These are phyloP conservation scores for Diplodia intermedia DNA, from an alignment of 2,329 filamentous ascomycete genomes.

Conservation along the genomic window DNA sequence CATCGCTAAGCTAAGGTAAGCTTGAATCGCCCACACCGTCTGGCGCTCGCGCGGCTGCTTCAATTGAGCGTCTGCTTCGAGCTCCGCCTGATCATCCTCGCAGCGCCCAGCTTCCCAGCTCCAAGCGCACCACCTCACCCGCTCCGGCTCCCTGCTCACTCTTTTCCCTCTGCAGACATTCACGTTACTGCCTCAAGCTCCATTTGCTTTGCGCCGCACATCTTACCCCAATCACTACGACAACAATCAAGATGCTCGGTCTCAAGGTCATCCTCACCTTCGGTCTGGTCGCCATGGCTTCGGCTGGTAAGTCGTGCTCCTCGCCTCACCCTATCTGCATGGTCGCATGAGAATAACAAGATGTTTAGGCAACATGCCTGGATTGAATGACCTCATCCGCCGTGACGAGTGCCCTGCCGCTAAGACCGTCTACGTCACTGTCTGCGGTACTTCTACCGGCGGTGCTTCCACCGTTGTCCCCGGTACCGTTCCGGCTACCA, in stretches of 20 bases:
- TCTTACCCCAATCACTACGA: conserved; percentile 19
- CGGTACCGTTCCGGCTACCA: conserved; percentile 3
- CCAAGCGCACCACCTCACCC: conserved; percentile 9
- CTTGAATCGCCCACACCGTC: background rate
- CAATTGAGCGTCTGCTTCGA: conserved; percentile 10
- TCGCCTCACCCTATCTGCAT: background rate
- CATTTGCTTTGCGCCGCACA: conserved; percentile 21
- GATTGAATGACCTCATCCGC: conserved; percentile 23
- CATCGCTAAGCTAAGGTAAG: conserved; percentile 27
- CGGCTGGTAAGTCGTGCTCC: conserved; percentile 15
- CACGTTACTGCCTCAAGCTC: background rate
- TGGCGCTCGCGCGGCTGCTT: background rate
- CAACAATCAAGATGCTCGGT: conserved; percentile 28
- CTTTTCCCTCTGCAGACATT: conserved; percentile 14
- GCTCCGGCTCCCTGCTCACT: conserved; percentile 14
- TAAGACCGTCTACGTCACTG: conserved; percentile 20
- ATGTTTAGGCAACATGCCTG: conserved; percentile 18
- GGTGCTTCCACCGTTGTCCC: conserved; percentile 1
- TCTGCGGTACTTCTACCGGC: conserved; percentile 1
- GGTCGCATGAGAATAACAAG: conserved; percentile 4
- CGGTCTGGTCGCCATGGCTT: conserved; percentile 22
- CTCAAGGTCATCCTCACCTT: conserved; percentile 16
- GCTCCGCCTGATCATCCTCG: conserved; percentile 1
- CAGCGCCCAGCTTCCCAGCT: background rate
- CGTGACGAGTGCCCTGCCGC: conserved; percentile 22